Conservation (phyloP, 805 yeast species). For the Kazachstania viticola region DNA sequence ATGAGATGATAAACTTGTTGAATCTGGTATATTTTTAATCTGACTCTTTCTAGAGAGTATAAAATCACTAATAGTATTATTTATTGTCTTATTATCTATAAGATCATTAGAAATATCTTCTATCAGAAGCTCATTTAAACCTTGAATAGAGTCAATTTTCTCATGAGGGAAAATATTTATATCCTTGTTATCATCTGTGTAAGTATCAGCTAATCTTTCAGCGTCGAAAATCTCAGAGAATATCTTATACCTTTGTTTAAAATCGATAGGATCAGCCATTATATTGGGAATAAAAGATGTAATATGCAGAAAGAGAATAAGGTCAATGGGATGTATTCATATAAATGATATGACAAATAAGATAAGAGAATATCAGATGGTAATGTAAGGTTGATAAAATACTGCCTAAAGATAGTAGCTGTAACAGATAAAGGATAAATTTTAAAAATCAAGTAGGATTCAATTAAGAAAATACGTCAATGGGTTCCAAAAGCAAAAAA, state of each 20-base stretch:
- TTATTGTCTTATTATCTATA: neutral
- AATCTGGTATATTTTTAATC: conserved; percentile 21
- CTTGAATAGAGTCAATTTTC: conserved; percentile 15
- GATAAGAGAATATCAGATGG: too few species aligned
- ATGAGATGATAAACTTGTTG: conserved; percentile 19
- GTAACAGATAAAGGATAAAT: too few species aligned
- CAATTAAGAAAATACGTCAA: too few species aligned
- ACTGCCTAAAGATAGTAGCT: too few species aligned
- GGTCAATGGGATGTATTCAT: too few species aligned
- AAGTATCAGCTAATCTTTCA: conserved; percentile 16
- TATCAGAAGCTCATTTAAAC: conserved; percentile 7
- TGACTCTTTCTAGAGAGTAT: conserved; percentile 12
- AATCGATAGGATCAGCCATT: neutral
- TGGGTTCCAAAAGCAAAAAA: too few species aligned
- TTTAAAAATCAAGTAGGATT: too few species aligned
- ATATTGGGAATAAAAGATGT: too few species aligned
- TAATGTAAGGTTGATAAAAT: too few species aligned
- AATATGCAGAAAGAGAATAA: neutral
- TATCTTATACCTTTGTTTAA: conserved; percentile 4
- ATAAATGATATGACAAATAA: too few species aligned
- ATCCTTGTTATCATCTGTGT: neutral
- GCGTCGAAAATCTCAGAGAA: conserved; percentile 21
- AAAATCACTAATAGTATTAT: neutral
- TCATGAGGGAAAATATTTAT: conserved; percentile 9
- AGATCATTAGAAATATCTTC: conserved; percentile 10